These are phyloP conservation scores for Paramecium tetraurelia DNA, from an alignment of 73 alveolate genomes.

Conservation along the genomic window DNA sequence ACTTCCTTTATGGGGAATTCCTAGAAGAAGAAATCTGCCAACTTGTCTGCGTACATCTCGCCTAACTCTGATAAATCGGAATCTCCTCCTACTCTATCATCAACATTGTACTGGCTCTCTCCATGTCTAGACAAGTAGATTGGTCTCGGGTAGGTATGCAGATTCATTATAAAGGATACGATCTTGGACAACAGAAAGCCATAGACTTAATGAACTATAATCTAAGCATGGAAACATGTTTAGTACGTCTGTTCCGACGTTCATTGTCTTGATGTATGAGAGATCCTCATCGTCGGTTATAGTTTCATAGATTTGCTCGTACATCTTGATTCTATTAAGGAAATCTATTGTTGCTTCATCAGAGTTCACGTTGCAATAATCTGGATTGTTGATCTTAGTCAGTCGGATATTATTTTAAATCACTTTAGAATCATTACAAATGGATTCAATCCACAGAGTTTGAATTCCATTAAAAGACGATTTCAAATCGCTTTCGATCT, in stretches of 20 bases:
- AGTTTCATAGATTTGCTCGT: constrained; percentile 57
- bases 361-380: neutral
- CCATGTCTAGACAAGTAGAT: constrained; percentile 63
- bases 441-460: constrained; percentile 60
- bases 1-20: neutral
- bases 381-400: constrained; percentile 59
- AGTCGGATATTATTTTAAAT: constrained; percentile 37
- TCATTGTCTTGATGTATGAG: constrained; percentile 58
- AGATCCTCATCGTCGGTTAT: constrained; percentile 30
- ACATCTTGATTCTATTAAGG: neutral
- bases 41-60: constrained; percentile 8
- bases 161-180: constrained; percentile 42
- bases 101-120: constrained; percentile 50
- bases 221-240: neutral
- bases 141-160: constrained; percentile 60
- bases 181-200: constrained; percentile 52
- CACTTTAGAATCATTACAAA: constrained; percentile 53
- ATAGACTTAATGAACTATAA: constrained; percentile 41
- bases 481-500: neutral
- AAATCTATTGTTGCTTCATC: neutral
- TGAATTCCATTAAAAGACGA: neutral
- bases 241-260: constrained; percentile 26
- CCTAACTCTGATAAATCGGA: constrained; percentile 63
- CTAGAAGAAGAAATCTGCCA: constrained; percentile 36
- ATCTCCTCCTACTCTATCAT: constrained; percentile 67